These are phyloP conservation scores for Malassezia furfur DNA, from an alignment of 1,284 basidiomycete species.

Conservation along the genomic window DNA sequence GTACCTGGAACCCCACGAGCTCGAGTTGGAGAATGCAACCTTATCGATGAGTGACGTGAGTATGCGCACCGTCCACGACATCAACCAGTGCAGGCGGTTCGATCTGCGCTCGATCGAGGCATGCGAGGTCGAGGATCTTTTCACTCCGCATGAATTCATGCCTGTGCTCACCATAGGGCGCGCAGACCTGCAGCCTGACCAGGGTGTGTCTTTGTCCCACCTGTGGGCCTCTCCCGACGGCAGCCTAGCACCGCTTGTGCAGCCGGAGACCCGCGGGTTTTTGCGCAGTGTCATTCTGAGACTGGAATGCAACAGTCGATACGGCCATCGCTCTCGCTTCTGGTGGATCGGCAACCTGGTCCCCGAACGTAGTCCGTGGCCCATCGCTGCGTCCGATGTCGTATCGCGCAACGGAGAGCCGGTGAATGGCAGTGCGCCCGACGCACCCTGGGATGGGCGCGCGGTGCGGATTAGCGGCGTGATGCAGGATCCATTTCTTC, in stretches of 20 bases:
- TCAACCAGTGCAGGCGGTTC: background rate
- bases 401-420: constrained; percentile 18
- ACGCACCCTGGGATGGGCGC: constrained; percentile 22
- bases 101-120: background rate
- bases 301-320: background rate
- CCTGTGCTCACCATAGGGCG: no score
- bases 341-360: constrained; percentile 34
- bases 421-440: constrained; percentile 13
- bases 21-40: background rate
- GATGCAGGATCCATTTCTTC: constrained; percentile 32
- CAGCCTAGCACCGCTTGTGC: background rate
- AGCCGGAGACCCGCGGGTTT: no score
- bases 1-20: constrained; percentile 2
- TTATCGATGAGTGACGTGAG: background rate
- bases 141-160: background rate
- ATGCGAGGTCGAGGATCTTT: constrained; percentile 4
- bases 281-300: background rate
- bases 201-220: background rate
- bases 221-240: background rate
- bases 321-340: background rate
- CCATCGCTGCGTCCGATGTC: constrained; percentile 16
- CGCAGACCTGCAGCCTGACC: background rate
- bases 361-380: constrained; percentile 27
- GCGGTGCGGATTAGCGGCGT: constrained; percentile 29
- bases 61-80: background rate